phyloP scores from a whole-genome alignment of 768 basidiomycete genomes.

The Lenzites betulinus region DNA sequence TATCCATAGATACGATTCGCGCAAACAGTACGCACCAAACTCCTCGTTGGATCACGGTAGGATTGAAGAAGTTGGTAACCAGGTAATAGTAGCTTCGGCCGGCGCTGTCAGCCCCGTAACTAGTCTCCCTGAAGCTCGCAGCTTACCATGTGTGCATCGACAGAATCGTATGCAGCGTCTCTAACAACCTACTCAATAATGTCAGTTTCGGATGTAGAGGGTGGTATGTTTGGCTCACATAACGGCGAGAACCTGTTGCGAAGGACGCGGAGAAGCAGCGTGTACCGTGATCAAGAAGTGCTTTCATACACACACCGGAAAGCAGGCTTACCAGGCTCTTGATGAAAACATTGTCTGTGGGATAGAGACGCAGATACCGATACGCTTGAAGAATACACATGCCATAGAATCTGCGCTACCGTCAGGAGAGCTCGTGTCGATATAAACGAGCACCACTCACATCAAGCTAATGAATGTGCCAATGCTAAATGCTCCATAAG shows the following conservation, averaged over 20 bases:
- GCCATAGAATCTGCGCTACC: background rate
- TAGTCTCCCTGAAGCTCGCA: background rate
- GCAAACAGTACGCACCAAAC: background rate
- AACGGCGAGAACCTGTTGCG: background rate
- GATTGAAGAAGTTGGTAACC: background rate
- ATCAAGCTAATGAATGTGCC: conserved; percentile 2
- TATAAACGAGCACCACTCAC: background rate
- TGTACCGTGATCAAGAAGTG: too few relatives aligned
- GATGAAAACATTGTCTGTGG: background rate
- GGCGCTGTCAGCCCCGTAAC: too few relatives aligned
- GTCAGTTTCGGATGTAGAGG: background rate
- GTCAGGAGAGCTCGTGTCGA: background rate
- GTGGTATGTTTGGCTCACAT: background rate
- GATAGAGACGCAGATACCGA: background rate
- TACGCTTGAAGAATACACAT: background rate
- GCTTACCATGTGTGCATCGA: conserved; percentile 4
- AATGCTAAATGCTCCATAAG: background rate
- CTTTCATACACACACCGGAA: too few relatives aligned
- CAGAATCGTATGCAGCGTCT: background rate
- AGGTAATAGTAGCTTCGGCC: conserved; percentile 4
- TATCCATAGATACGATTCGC: background rate
- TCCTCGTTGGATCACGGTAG: background rate
- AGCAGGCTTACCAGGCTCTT: background rate
- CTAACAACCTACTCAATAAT: background rate
- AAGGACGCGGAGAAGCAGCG: background rate